A percentile compares a stretch with the other conserved stretches of the same genome.
These are phyloP conservation scores for Daldinia concentrica DNA, from an alignment of 495 filamentous ascomycete genomes.

Conservation along the genomic window DNA sequence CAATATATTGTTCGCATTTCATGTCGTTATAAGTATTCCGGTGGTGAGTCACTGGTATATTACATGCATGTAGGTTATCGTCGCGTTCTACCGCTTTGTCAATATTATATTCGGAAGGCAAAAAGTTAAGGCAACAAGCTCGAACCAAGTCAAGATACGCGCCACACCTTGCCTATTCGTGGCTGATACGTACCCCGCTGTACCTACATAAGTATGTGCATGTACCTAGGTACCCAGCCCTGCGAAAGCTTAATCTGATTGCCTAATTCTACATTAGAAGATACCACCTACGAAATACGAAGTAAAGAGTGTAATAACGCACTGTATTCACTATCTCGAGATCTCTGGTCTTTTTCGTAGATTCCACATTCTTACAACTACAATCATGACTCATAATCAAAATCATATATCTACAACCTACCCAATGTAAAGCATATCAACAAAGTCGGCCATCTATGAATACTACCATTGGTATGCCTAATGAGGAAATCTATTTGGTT, in stretches of 20 bases:
- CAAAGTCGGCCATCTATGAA: neutral
- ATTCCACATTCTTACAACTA: neutral
- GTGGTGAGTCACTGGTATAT: neutral
- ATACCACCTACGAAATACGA: too few relatives aligned
- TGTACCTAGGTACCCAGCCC: neutral
- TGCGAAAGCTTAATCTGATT: slow-evolving; percentile 2
- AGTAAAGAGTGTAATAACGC: neutral
- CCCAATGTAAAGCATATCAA: neutral
- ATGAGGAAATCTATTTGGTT: neutral
- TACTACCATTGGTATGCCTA: neutral
- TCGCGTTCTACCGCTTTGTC: neutral
- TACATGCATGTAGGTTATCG: neutral
- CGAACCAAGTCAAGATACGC: neutral
- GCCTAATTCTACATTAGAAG: neutral
- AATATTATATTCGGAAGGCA: neutral
- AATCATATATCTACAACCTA: neutral
- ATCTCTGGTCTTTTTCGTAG: too few relatives aligned
- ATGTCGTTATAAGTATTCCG: slow-evolving; percentile 5
- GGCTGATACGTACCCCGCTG: neutral
- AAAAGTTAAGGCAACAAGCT: neutral
- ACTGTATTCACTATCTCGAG: neutral
- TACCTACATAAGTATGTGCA: neutral
- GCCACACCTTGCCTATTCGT: neutral
- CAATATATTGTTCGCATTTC: slow-evolving; percentile 21
- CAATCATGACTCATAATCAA: neutral